These are phyloP conservation scores for Echinosophora koreensis DNA, from an alignment of 306 rosid species.

Conservation along the genomic window DNA sequence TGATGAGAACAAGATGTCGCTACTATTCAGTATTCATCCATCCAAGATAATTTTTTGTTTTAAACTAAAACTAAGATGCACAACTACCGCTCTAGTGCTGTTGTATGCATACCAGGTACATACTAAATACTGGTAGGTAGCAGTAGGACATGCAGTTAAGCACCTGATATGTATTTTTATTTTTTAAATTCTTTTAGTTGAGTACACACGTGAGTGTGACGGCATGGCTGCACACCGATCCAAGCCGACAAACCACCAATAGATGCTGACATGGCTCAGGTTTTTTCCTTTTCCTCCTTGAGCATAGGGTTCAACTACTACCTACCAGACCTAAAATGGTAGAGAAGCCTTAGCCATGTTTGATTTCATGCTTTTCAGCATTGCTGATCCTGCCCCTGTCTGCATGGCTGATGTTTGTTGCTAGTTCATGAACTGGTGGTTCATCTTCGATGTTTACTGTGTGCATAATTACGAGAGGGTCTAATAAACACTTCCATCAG, in stretches of 20 bases:
- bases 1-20: background rate
- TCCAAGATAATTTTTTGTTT: slow-evolving; percentile 2
- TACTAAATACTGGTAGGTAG: background rate
- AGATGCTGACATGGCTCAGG: background rate
- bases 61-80: slow-evolving; percentile 11
- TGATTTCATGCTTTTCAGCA: background rate
- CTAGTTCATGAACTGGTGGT: background rate
- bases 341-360: background rate
- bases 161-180: background rate
- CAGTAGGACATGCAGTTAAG: background rate
- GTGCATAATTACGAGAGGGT: slow-evolving; percentile 2
- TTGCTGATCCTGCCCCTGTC: background rate
- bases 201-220: slow-evolving; percentile 1
- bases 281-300: background rate
- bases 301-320: background rate
- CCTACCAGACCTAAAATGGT: background rate
- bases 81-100: slow-evolving; percentile 2
- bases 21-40: too few species aligned
- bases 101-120: slow-evolving; percentile 4
- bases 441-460: background rate
- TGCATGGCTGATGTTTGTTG: background rate
- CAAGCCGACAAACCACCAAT: background rate
- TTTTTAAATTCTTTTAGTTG: background rate
- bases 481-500: slow-evolving; percentile 6
- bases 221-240: slow-evolving; percentile 2